Evolutionary conservation across 1,139 yeast species (phyloP), one percentile per base, ranked within the genome.

Genomic region (Kodamaea alishanica): DNA sequence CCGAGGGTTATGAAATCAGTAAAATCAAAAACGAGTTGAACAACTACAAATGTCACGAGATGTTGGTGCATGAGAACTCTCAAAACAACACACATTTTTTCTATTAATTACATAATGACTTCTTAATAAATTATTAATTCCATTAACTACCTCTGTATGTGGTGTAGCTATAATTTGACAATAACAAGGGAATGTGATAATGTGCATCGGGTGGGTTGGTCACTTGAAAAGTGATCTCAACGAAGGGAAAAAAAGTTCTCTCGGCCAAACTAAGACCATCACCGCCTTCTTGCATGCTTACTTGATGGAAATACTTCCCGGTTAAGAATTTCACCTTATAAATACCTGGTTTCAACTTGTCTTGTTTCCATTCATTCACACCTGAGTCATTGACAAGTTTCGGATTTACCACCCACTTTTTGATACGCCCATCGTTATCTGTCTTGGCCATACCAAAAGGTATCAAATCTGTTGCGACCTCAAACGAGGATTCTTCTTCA

Each of bases 141-240:
- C 27, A n/a, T 38, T 42, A 82, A 51, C 85, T 79, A 4, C 97
- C 97, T 46, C 96, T 75, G 63, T 89, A 89, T 0, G 96, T 89
- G 10, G 95, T 79, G 63, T 88, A 89, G 33, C 95, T 84, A 60
- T 81, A 85, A 56, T 86, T 86, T 32, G 95, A 81, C 40, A 89
- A 67, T 40, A 89, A 69, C 47, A 89, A 65, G 0, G 97, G 97
- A 40, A 89, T 81, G 57, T 89, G 97, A 61, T 87, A 89, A 60
- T 89, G 96, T 29, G 75, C 65, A 47, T 82, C 89, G 0, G 90
- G 83, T 0, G 84, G 83, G 46, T 72, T 67, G 8, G 72, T 73
- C 6, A 88, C 77, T 32, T 73, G 74, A 55, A 88, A 88, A 1
- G 73, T 69, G 34, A 88, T 84, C 45, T 88, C 96, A 6, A 87